Conservation (phyloP, 225 moss, liverwort and hornwort species). For the Marchantia paleacea region DNA sequence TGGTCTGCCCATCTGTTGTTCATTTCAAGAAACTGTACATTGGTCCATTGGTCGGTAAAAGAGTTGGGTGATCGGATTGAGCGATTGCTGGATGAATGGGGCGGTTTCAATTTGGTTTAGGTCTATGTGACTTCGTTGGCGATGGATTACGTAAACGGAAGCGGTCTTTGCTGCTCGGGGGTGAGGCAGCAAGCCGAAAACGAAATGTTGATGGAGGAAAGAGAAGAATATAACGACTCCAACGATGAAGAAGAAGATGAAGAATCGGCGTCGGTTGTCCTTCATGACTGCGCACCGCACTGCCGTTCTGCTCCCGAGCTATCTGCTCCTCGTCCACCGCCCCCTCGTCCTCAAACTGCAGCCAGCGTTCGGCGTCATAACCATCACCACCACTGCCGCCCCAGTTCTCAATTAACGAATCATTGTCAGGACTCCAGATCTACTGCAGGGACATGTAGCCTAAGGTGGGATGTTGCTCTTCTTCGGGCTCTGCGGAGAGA, state of each 20-base stretch:
- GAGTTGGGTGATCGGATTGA: not conserved
- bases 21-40: too few relatives aligned
- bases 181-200: not conserved
- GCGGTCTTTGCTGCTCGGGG: not conserved
- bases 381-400: constrained; percentile 6
- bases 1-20: too few relatives aligned
- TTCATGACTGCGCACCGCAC: constrained; percentile 6
- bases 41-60: too few relatives aligned
- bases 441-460: not conserved
- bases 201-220: not conserved
- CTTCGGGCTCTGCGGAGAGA: constrained; percentile 37
- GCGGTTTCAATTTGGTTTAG: not conserved
- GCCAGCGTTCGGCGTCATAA: not conserved
- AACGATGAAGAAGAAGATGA: constrained; percentile 4
- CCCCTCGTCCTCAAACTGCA: not conserved
- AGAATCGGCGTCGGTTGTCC: not conserved
- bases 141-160: not conserved
- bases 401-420: not conserved
- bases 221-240: not conserved
- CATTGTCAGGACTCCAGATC: not conserved
- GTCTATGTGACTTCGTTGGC: not conserved
- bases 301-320: not conserved
- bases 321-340: not conserved
- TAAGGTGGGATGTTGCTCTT: constrained; percentile 38
- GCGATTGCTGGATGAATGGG: not conserved